phyloP scores from a whole-genome alignment of 2,329 filamentous ascomycete species.

The Phaeosphaeria sp. region DNA sequence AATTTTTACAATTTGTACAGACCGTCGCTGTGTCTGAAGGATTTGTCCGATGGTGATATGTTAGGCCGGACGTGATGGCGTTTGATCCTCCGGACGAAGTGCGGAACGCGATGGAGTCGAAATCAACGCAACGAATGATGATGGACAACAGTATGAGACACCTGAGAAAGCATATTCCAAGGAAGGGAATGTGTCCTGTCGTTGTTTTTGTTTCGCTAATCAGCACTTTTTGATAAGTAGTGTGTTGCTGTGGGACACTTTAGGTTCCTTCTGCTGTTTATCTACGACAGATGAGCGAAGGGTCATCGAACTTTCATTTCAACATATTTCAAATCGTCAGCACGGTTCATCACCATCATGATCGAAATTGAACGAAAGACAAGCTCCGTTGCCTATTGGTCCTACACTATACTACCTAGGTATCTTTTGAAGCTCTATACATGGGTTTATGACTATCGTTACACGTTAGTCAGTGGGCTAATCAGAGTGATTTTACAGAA shows the following conservation, averaged over 20 bases:
- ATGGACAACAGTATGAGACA: not conserved
- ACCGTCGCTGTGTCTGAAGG: too few species aligned
- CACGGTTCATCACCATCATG: not conserved
- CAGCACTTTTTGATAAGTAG: too few species aligned
- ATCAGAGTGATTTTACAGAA: slow-evolving; percentile 16
- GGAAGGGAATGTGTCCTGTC: too few species aligned
- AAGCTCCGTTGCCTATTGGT: slow-evolving; percentile 5
- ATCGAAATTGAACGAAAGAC: not conserved
- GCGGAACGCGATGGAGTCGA: not conserved
- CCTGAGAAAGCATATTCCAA: too few species aligned
- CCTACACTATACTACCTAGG: slow-evolving; percentile 20
- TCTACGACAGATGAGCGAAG: too few species aligned
- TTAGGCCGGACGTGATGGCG: not conserved
- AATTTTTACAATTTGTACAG: not conserved
- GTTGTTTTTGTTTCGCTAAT: too few species aligned
- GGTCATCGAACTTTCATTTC: too few species aligned
- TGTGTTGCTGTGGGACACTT: too few species aligned
- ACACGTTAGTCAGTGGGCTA: slow-evolving; percentile 24
- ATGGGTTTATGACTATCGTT: slow-evolving; percentile 28
- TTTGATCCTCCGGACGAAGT: not conserved
- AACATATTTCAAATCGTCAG: not conserved
- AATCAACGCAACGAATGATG: not conserved
- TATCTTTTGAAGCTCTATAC: slow-evolving; percentile 25
- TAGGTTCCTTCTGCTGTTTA: too few species aligned
- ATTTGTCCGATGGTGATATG: not conserved